Percentiles rank a stretch among this genome's conserved stretches.
These are phyloP conservation scores for Backusella tarrabulga DNA, from an alignment of 192 early-diverging fungal species.

Conservation along the genomic window DNA sequence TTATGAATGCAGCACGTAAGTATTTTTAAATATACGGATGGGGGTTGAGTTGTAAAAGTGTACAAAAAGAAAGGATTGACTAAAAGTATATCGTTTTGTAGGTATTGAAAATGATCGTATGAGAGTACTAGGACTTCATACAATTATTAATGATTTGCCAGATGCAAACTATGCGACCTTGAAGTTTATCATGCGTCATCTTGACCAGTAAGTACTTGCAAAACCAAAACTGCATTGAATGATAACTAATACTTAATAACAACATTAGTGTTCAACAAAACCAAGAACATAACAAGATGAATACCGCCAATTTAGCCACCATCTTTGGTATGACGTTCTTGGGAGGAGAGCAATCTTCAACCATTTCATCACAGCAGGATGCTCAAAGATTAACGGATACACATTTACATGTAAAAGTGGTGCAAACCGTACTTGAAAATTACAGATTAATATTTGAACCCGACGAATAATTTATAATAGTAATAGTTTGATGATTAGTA, in stretches of 20 bases:
- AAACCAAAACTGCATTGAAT: neutral
- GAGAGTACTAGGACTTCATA: constrained; percentile 69
- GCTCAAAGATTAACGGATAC: constrained; percentile 54
- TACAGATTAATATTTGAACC: constrained; percentile 69
- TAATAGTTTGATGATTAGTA: neutral
- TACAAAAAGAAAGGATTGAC: neutral
- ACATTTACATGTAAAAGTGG: constrained; percentile 57
- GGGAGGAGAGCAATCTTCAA: constrained; percentile 32
- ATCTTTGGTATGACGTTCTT: constrained; percentile 92
- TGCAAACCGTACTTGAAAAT: constrained; percentile 66
- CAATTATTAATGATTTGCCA: constrained; percentile 71
- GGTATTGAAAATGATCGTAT: constrained; percentile 62
- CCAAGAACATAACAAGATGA: constrained; percentile 87
- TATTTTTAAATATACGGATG: neutral
- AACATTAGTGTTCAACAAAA: constrained; percentile 67
- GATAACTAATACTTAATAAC: neutral
- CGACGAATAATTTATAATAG: constrained; percentile 35
- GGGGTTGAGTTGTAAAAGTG: neutral
- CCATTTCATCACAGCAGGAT: constrained; percentile 21
- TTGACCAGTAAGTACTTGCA: constrained; percentile 60
- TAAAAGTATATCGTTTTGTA: constrained; percentile 15
- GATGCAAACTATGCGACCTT: constrained; percentile 86
- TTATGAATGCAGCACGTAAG: constrained; percentile 73
- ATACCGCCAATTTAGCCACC: constrained; percentile 79
- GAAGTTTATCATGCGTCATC: constrained; percentile 74